These are phyloP conservation scores for Mucor irregularis DNA, from an alignment of 371 early-diverging fungal species.

Conservation along the genomic window DNA sequence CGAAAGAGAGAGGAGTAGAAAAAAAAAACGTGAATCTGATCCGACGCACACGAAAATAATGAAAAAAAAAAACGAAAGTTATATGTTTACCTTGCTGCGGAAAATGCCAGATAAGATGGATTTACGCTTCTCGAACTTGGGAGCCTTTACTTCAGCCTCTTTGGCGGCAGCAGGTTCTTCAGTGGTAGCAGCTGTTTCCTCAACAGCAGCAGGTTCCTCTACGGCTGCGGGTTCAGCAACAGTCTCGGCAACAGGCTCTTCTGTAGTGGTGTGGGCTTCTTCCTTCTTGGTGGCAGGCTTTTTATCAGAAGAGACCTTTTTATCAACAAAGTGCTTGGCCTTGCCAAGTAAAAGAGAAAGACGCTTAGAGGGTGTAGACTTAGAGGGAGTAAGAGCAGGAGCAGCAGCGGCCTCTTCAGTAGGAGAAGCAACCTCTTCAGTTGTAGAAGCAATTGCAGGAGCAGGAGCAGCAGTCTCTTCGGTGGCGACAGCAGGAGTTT, in stretches of 20 bases:
- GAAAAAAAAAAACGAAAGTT: slow-evolving; percentile 1
- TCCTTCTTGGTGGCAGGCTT: slow-evolving; percentile 14
- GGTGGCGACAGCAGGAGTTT: neutral
- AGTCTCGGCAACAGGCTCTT: slow-evolving; percentile 6
- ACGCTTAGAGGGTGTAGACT: slow-evolving; percentile 19
- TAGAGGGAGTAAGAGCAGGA: slow-evolving; percentile 14
- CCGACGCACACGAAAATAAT: slow-evolving; percentile 11
- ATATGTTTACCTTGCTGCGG: slow-evolving; percentile 26
- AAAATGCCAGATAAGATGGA: slow-evolving; percentile 26
- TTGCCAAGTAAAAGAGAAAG: slow-evolving; percentile 22
- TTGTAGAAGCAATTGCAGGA: neutral
- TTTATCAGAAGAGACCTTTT: slow-evolving; percentile 18
- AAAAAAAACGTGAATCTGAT: slow-evolving; percentile 4
- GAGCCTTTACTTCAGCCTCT: slow-evolving; percentile 1
- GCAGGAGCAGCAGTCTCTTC: slow-evolving; percentile 1
- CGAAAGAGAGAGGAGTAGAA: no score
- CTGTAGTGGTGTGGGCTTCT: neutral
- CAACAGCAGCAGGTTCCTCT: neutral
- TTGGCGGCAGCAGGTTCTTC: neutral
- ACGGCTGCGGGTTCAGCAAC: slow-evolving; percentile 1
- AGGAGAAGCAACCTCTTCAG: neutral
- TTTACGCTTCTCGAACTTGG: slow-evolving; percentile 22
- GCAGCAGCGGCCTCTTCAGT: slow-evolving; percentile 4
- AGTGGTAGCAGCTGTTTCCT: neutral
- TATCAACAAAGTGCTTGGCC: slow-evolving; percentile 20